Percentiles rank a stretch among this genome's conserved stretches.
These are phyloP conservation scores for Leptographium lundbergii DNA, from an alignment of 2,329 filamentous ascomycete species.

Conservation along the genomic window DNA sequence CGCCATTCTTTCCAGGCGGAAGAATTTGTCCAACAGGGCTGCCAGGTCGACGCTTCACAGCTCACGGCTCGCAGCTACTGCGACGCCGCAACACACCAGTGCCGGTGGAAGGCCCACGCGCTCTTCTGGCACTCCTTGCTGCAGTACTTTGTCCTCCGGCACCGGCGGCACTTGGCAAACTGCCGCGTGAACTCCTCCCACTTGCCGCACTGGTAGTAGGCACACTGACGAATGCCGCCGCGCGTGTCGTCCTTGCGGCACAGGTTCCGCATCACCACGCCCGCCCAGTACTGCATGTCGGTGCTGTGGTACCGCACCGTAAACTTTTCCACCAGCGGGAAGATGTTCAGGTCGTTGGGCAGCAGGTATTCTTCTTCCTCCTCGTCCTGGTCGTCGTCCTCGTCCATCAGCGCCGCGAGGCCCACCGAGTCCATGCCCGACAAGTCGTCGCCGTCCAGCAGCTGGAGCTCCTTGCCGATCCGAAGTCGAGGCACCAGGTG, in stretches of 20 bases:
- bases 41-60: no score
- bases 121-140: constrained; percentile 99
- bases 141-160: constrained; percentile 95
- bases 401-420: constrained; percentile 16
- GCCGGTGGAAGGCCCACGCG: constrained; percentile 94
- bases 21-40: no score
- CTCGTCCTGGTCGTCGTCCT: constrained; percentile 47
- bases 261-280: constrained; percentile 96
- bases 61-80: constrained; percentile 25
- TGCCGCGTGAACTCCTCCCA: constrained; percentile 96
- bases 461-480: constrained; percentile 71
- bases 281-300: constrained; percentile 99
- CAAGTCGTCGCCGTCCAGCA: constrained; percentile 59
- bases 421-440: constrained; percentile 15
- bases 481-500: constrained; percentile 87
- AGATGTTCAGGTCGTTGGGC: constrained; percentile 95
- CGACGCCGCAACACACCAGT: constrained; percentile 81
- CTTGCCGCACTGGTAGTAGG: constrained; percentile 95
- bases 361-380: constrained; percentile 86
- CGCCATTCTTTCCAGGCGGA: background rate
- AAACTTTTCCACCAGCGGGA: constrained; percentile 95
- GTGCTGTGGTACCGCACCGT: constrained; percentile 89
- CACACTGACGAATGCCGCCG: constrained; percentile 91
- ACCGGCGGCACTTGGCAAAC: constrained; percentile 95
- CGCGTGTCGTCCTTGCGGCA: constrained; percentile 94